Percentiles rank a stretch among this genome's conserved stretches.
Conservation (phyloP, 805 yeast species). For the Starmerella lactis-condensi region DNA sequence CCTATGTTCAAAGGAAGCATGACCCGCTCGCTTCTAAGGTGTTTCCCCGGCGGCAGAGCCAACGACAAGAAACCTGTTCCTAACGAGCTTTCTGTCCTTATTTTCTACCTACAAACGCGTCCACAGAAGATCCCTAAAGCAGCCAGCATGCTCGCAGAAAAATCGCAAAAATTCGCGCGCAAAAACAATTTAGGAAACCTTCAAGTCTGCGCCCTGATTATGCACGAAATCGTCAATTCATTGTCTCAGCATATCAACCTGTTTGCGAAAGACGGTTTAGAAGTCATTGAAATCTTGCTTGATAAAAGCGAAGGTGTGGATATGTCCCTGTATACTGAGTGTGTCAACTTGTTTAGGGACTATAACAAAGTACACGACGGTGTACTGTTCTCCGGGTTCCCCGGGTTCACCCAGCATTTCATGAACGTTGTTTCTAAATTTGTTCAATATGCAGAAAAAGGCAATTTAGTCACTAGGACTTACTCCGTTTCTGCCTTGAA, state of each 20-base stretch:
- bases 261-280: conserved; percentile 51
- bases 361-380: conserved; percentile 39
- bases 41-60: conserved; percentile 80
- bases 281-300: conserved; percentile 37
- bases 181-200: conserved; percentile 58
- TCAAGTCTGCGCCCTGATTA: conserved; percentile 58
- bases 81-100: conserved; percentile 69
- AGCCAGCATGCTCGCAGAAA: conserved; percentile 44
- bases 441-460: conserved; percentile 15
- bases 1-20: conserved; percentile 9
- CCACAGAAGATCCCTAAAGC: conserved; percentile 80
- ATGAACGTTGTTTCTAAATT: conserved; percentile 18
- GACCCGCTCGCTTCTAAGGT: conserved; percentile 63
- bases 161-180: conserved; percentile 41
- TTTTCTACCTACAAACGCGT: conserved; percentile 80
- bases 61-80: conserved; percentile 82
- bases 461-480: conserved; percentile 7
- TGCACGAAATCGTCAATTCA: conserved; percentile 47
- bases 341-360: conserved; percentile 17
- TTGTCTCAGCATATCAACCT: conserved; percentile 74
- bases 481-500: conserved; percentile 24
- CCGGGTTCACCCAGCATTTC: conserved; percentile 35
- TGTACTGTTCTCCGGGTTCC: conserved; percentile 47
- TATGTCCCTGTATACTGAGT: conserved; percentile 31
- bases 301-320: conserved; percentile 29